Percentiles rank a stretch among this genome's conserved stretches.
phyloP scores from a whole-genome alignment of 441 rosid species.

The Monsonia emarginata region DNA sequence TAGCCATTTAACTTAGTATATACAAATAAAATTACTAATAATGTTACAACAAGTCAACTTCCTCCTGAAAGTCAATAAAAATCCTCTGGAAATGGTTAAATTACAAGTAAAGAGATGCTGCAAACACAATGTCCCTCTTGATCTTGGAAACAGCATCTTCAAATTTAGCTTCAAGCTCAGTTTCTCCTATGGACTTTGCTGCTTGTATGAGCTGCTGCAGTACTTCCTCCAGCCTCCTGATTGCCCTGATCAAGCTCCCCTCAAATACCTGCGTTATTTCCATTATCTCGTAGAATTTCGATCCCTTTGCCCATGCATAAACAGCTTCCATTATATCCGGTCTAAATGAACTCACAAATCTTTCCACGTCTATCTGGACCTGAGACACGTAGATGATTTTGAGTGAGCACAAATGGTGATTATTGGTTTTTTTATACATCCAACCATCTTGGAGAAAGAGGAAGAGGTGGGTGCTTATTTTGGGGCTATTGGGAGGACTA shows the following conservation, averaged over 20 bases:
- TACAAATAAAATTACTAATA: not conserved
- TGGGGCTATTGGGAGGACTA: too few species aligned
- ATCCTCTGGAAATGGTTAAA: too few species aligned
- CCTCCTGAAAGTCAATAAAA: too few species aligned
- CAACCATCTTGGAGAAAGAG: too few species aligned
- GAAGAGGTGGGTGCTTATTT: too few species aligned
- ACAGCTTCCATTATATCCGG: conserved; percentile 92
- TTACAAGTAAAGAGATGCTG: conserved; percentile 86
- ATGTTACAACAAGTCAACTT: not conserved
- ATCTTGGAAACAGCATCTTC: conserved; percentile 88
- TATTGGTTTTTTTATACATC: too few species aligned
- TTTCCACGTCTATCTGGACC: conserved; percentile 84
- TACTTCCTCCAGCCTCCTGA: conserved; percentile 90
- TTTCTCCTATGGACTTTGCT: conserved; percentile 83
- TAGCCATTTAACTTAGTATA: too few species aligned
- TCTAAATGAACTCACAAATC: conserved; percentile 70
- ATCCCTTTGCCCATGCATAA: conserved; percentile 91
- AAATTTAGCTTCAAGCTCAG: conserved; percentile 63
- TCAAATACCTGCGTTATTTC: conserved; percentile 83
- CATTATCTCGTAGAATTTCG: conserved; percentile 88
- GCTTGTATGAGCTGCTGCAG: conserved; percentile 90
- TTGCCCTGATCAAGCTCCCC: conserved; percentile 97
- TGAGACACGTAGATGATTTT: too few species aligned
- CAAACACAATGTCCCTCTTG: conserved; percentile 94
- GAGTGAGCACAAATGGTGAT: too few species aligned